Evolutionary conservation across 140 eudicot species (phyloP).

Genomic region (Stevia rebaudiana): DNA sequence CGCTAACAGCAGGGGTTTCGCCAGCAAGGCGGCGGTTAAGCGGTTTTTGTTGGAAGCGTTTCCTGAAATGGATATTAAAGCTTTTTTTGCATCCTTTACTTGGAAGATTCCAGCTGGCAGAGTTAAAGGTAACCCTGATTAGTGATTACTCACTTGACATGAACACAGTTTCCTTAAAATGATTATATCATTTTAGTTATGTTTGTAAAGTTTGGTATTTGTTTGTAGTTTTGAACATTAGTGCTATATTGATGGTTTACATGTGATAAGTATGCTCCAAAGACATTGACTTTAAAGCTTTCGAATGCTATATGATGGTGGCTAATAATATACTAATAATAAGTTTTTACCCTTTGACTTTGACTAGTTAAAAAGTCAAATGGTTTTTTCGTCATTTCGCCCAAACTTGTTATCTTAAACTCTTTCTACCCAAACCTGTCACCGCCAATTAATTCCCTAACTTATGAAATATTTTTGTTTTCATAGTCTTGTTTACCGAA

Average conservation of each 20-base stretch:
- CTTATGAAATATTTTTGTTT: background rate
- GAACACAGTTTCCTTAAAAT: background rate
- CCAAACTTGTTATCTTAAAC: too few species aligned
- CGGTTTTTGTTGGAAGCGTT: slow-evolving; percentile 39
- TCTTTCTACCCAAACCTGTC: too few species aligned
- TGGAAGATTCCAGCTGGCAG: slow-evolving; percentile 64
- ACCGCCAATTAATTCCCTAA: background rate
- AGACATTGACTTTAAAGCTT: slow-evolving; percentile 5
- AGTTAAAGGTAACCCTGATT: slow-evolving; percentile 36
- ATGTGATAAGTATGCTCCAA: slow-evolving; percentile 11
- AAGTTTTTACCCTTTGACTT: background rate
- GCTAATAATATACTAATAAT: background rate
- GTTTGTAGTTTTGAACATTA: background rate
- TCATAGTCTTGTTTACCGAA: background rate
- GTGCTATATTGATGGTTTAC: slow-evolving; percentile 3
- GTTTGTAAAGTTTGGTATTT: background rate
- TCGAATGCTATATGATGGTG: background rate
- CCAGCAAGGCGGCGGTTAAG: slow-evolving; percentile 59
- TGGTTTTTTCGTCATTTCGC: too few species aligned
- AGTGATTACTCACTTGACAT: background rate
- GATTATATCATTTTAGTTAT: background rate
- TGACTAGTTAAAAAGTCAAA: too few species aligned
- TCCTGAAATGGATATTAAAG: slow-evolving; percentile 51
- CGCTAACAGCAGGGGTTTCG: slow-evolving; percentile 24
- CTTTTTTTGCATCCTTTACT: slow-evolving; percentile 74